Conservation (phyloP, 2,329 filamentous ascomycete species). For the Neonectria punicea region DNA sequence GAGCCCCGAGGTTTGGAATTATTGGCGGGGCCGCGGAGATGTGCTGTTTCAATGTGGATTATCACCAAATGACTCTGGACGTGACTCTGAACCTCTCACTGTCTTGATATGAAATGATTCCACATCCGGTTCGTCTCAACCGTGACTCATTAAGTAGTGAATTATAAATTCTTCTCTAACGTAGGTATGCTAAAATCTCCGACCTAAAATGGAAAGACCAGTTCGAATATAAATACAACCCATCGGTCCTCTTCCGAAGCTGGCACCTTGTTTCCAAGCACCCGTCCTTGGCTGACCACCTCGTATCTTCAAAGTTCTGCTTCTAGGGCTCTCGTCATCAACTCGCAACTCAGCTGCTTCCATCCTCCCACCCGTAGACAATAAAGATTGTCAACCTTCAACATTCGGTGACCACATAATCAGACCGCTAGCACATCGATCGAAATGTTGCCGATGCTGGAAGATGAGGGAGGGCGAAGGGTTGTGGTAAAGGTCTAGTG, state of each 20-base stretch:
- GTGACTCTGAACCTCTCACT: not conserved
- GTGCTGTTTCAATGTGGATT: not conserved
- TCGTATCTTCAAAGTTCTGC: too few species aligned
- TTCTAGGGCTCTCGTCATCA: too few species aligned
- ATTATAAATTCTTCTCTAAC: too few species aligned
- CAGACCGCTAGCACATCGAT: not conserved
- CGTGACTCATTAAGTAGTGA: not conserved
- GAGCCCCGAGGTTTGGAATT: constrained; percentile 13
- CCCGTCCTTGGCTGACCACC: too few species aligned
- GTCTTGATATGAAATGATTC: not conserved
- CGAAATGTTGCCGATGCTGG: not conserved
- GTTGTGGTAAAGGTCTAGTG: not conserved
- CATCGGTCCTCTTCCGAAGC: too few species aligned
- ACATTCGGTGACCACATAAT: not conserved
- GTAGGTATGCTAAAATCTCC: not conserved
- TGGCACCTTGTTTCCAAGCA: too few species aligned
- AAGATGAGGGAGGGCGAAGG: not conserved
- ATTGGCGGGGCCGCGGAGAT: constrained; percentile 16
- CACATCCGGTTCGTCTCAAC: not conserved
- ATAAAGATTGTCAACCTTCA: too few species aligned
- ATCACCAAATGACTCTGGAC: not conserved
- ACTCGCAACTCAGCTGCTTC: too few species aligned
- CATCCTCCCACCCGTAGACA: too few species aligned
- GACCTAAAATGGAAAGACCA: too few species aligned
- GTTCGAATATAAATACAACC: too few species aligned